Conservation (phyloP, 768 basidiomycete species). For the Naganishia antarctica region DNA sequence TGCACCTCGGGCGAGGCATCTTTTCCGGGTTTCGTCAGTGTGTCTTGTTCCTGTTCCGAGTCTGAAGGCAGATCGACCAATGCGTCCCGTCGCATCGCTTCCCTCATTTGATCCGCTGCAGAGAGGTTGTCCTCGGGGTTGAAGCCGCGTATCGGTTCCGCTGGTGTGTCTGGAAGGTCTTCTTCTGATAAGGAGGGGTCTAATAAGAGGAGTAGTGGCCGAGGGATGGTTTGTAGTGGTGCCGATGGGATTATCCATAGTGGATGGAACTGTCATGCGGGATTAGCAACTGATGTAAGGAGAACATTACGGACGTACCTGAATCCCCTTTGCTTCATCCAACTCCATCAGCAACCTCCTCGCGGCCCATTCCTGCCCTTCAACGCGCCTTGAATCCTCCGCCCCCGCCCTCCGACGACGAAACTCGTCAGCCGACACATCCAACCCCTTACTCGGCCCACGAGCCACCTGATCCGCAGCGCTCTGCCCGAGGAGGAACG, state of each 20-base stretch:
- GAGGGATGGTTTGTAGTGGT: constrained; percentile 39
- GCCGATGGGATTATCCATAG: constrained; percentile 42
- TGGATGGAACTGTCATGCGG: constrained; percentile 43
- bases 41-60: neutral
- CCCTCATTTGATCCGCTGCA: constrained; percentile 31
- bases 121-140: neutral
- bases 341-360: constrained; percentile 39
- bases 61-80: constrained; percentile 31
- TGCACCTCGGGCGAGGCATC: neutral
- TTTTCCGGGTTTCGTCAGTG: neutral
- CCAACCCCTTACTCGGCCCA: constrained; percentile 32
- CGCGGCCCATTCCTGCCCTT: constrained; percentile 38
- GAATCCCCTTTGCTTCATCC: constrained; percentile 39
- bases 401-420: constrained; percentile 35
- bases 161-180: neutral
- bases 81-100: constrained; percentile 46
- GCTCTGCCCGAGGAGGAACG: constrained; percentile 24
- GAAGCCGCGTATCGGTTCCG: neutral
- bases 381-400: constrained; percentile 37
- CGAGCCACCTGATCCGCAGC: constrained; percentile 7
- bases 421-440: constrained; percentile 37
- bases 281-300: neutral
- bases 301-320: constrained; percentile 32
- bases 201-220: constrained; percentile 37
- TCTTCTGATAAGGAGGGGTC: constrained; percentile 38